These are phyloP conservation scores for Nemania diffusa DNA, from an alignment of 2,329 filamentous ascomycete genomes.

Conservation along the genomic window DNA sequence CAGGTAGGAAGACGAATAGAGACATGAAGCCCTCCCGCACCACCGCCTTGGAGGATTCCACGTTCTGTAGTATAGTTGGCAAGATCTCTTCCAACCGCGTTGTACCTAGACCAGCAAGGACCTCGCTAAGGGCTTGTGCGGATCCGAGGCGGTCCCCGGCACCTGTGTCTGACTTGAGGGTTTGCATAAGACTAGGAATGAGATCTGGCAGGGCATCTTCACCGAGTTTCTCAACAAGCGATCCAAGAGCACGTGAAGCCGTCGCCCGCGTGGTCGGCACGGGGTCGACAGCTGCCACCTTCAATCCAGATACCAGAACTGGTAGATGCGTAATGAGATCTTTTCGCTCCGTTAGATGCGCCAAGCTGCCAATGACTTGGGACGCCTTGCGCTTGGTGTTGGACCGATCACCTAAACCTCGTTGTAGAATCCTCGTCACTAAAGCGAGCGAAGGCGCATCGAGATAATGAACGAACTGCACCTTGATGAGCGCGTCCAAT, in stretches of 20 bases:
- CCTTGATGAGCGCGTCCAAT: conserved; percentile 92
- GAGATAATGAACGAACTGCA: conserved; percentile 98
- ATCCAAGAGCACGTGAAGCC: conserved; percentile 93
- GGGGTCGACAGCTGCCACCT: conserved; percentile 90
- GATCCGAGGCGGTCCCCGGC: conserved; percentile 96
- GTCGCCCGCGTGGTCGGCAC: conserved; percentile 96
- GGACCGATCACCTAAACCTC: conserved; percentile 89
- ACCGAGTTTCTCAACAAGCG: conserved; percentile 96
- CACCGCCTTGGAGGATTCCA: conserved; percentile 86
- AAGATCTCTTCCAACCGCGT: conserved; percentile 93
- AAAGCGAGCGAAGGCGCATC: conserved; percentile 95
- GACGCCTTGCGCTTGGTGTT: conserved; percentile 95
- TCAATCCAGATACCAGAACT: conserved; percentile 89
- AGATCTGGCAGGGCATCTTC: conserved; percentile 97
- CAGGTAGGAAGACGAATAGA: conserved; percentile 97
- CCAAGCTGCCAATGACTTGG: conserved; percentile 97
- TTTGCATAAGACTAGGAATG: conserved; percentile 97
- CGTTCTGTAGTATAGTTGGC: conserved; percentile 95
- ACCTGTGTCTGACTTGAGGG: conserved; percentile 95
- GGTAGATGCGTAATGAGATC: conserved; percentile 92
- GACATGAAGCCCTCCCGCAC: conserved; percentile 99
- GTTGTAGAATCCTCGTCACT: conserved; percentile 93
- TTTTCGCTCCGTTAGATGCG: conserved; percentile 95
- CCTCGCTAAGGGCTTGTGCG: conserved; percentile 94
- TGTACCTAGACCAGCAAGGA: conserved; percentile 93